Conservation (phyloP, 1,139 yeast species). For the Saccharomycopsis hybrid region DNA sequence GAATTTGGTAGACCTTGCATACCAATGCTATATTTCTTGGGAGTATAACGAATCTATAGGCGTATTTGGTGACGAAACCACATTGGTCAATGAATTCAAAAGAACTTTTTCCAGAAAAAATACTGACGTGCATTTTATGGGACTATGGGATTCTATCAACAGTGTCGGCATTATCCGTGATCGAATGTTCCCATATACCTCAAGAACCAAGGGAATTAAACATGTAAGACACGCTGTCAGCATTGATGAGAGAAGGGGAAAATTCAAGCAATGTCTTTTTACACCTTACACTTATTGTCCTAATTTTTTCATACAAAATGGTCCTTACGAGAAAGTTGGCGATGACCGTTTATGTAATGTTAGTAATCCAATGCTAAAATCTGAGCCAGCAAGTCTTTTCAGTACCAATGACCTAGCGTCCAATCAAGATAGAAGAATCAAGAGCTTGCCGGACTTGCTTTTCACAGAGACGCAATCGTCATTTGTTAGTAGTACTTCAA, state of each 20-base stretch:
- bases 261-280: constrained; percentile 51
- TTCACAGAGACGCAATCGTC: too few relatives aligned
- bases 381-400: background rate
- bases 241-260: constrained; percentile 57
- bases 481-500: too few relatives aligned
- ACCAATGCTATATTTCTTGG: constrained; percentile 57
- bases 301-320: constrained; percentile 19
- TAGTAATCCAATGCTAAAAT: background rate
- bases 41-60: constrained; percentile 35
- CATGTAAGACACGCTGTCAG: constrained; percentile 63
- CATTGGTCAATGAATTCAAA: constrained; percentile 45
- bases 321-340: constrained; percentile 5
- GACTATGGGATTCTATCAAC: constrained; percentile 61
- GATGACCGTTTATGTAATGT: constrained; percentile 12
- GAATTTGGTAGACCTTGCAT: constrained; percentile 49
- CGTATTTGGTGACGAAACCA: constrained; percentile 41
- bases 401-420: background rate
- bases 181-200: constrained; percentile 49
- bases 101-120: constrained; percentile 42
- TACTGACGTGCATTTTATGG: constrained; percentile 49
- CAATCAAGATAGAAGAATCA: background rate
- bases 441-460: background rate
- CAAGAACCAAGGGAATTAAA: constrained; percentile 42
- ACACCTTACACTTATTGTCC: constrained; percentile 37
- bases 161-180: constrained; percentile 56